Conservation (phyloP, 345 rosid genomes). For the Leavenworthia alabamica region DNA sequence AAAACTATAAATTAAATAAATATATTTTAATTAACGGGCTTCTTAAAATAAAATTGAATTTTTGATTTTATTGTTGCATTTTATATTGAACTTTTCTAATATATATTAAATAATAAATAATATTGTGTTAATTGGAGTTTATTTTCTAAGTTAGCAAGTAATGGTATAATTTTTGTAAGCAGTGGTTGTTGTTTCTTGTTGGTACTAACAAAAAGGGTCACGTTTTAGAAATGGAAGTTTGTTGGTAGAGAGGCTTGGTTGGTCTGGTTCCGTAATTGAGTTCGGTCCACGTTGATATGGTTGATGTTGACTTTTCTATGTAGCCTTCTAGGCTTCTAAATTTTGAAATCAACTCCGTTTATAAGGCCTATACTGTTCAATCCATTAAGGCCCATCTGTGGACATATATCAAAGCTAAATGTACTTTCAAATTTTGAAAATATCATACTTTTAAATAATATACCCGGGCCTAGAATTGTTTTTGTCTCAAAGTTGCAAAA, state of each 20-base stretch:
- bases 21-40: background rate
- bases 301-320: slow-evolving; percentile 1
- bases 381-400: background rate
- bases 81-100: background rate
- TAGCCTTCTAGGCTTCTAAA: background rate
- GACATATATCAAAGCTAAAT: background rate
- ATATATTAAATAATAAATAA: background rate
- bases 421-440: no score
- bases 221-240: slow-evolving; percentile 28
- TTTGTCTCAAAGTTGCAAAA: background rate
- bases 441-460: background rate
- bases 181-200: slow-evolving; percentile 5
- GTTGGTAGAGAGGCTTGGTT: slow-evolving; percentile 21
- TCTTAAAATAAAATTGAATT: slow-evolving; percentile 2
- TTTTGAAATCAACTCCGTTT: background rate
- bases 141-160: background rate
- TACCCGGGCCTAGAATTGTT: background rate
- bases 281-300: slow-evolving; percentile 15
- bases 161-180: background rate
- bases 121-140: background rate
- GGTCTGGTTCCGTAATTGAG: background rate
- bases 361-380: background rate
- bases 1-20: background rate
- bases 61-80: background rate
- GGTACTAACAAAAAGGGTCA: background rate